Evolutionary conservation across 164 flowering plant genomes (phyloP), one percentile per base, ranked within the genome.

Genomic region (Macadamia integrifolia): DNA sequence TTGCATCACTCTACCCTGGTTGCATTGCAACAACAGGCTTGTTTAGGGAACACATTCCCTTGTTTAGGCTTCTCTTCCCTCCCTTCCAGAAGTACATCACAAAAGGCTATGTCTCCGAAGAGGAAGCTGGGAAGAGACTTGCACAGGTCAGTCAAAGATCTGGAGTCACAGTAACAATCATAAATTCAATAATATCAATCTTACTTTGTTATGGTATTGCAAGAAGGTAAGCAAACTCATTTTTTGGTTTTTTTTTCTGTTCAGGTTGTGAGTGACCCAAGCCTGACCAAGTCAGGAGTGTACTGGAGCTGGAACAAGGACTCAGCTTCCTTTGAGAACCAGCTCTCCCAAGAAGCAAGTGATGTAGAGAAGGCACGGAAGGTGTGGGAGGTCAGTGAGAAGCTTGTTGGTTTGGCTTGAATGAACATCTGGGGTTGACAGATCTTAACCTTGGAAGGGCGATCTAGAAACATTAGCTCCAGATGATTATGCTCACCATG

Each of bases 241-340:
- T 35, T 18, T 35, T 14, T 52, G 3, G 23, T 13, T 69, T 66
- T 46, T 56, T 69, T 66, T 46, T 56, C 61, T 56, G 18, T 11
- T 64, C 76, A 89, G 97, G 99, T 94, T 62, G 97, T 92, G 62
- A 80, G 89, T 35, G 99, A 92, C 48, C 96, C 92, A 52, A 94
- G 96, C 88, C 75, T 94, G 79, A 85, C 97, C 57, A 94, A 94
- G 62, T 94, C 99, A 0, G 99, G 99, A 23, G 99, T 94, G 12
- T 94, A 94, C 82, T 94, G 99, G 99, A 94, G 99, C 86, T 94
- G 99, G 99, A 94, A 94, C 80, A 92, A 86, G 75, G 79, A 77
- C 48, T 92, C 97, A 0, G 87, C 96, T 30, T 92, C 96, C 6
- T 94, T 94, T 58, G 98, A 92, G 83, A 94, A 94, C 80, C 96